A percentile compares a stretch with the other conserved stretches of the same genome.
Conservation (phyloP, 305 asterid genomes). For the Fraxinus nigra region DNA sequence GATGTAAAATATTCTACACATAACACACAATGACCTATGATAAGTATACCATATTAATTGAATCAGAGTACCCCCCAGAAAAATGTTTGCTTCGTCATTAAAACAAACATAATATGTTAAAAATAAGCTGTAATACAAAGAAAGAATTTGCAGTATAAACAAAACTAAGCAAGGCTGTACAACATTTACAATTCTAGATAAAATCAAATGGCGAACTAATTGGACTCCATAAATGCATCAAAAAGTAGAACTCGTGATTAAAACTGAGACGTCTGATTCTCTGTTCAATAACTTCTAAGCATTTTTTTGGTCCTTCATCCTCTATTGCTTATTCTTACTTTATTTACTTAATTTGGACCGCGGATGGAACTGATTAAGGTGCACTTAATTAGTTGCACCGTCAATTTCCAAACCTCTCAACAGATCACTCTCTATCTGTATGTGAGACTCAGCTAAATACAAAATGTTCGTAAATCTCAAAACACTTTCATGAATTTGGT, state of each 20-base stretch:
- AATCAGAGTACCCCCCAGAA: constrained; percentile 10
- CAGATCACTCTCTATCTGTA: background rate
- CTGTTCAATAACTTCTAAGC: background rate
- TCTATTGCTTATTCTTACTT: constrained; percentile 1
- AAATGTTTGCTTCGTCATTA: background rate
- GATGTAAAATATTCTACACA: background rate
- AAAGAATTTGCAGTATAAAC: background rate
- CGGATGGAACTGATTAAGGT: background rate
- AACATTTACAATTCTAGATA: background rate
- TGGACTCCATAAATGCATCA: background rate
- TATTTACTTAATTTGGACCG: background rate
- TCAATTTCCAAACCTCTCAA: background rate
- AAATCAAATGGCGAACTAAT: background rate
- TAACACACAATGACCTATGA: constrained; percentile 15
- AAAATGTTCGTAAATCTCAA: background rate
- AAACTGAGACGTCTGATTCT: constrained; percentile 6
- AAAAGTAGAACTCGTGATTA: background rate
- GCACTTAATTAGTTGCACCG: constrained; percentile 7
- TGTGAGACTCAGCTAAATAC: background rate
- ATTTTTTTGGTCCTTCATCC: background rate
- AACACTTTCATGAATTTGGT: constrained; percentile 1
- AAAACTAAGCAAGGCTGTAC: background rate
- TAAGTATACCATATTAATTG: background rate
- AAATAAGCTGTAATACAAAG: background rate
- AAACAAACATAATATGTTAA: background rate